A percentile compares a stretch with the other conserved stretches of the same genome.
Evolutionary conservation across 352 stramenopile species (phyloP).

Genomic region (Elongisporangium prolatum): DNA sequence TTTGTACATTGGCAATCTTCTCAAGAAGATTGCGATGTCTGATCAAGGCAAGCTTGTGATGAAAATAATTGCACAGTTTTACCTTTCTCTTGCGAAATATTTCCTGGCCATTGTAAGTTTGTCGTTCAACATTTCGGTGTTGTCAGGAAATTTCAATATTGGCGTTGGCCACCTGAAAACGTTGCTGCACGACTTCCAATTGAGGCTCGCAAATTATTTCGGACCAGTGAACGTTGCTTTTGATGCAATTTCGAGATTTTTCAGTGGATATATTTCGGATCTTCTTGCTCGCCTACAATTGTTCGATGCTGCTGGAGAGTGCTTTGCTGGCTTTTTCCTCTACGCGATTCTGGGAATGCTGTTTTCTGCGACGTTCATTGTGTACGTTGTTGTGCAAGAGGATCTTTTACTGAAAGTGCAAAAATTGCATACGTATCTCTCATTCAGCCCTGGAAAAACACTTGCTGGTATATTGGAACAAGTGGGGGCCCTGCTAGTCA

Average conservation of each 20-base stretch:
- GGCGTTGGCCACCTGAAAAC: constrained; percentile 4
- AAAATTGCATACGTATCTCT: constrained; percentile 40
- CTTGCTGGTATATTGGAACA: constrained; percentile 32
- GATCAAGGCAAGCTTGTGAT: constrained; percentile 22
- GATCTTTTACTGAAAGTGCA: constrained; percentile 52
- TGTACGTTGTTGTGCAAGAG: constrained; percentile 60
- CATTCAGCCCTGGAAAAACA: constrained; percentile 29
- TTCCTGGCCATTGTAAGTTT: constrained; percentile 47
- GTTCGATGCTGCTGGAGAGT: constrained; percentile 24
- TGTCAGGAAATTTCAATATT: constrained; percentile 31
- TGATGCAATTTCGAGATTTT: constrained; percentile 25
- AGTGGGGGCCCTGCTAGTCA: constrained; percentile 41
- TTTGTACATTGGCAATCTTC: constrained; percentile 7
- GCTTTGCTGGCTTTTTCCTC: constrained; percentile 35
- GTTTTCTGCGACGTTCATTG: constrained; percentile 33
- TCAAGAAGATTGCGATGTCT: constrained; percentile 14
- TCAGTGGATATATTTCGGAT: constrained; percentile 24
- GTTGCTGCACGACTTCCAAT: constrained; percentile 19
- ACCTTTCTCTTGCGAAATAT: constrained; percentile 37
- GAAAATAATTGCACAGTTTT: constrained; percentile 18
- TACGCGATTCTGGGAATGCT: constrained; percentile 22
- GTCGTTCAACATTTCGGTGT: constrained; percentile 57
- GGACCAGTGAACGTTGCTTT: constrained; percentile 20
- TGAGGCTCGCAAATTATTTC: constrained; percentile 17
- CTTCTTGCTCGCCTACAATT: constrained; percentile 28